phyloP scores from a whole-genome alignment of 306 rosid genomes.

The Cicer pinnatifidum region DNA sequence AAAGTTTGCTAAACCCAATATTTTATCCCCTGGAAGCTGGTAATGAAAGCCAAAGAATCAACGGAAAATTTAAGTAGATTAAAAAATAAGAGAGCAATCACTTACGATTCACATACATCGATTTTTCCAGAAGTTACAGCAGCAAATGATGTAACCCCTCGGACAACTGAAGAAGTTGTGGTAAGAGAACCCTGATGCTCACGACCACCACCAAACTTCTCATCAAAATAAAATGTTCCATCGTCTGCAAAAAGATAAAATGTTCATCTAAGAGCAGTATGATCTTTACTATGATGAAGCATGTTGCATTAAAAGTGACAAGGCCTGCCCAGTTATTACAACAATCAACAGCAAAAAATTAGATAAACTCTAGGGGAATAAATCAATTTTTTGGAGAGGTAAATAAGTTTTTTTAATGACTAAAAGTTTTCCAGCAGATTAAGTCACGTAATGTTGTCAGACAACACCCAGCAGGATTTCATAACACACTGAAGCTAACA shows the following conservation, averaged over 20 bases:
- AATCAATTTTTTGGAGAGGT: neutral
- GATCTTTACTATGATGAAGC: slow-evolving; percentile 25
- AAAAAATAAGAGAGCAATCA: slow-evolving; percentile 8
- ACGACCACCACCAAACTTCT: slow-evolving; percentile 70
- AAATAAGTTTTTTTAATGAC: slow-evolving; percentile 11
- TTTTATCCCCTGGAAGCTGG: slow-evolving; percentile 81
- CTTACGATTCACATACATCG: slow-evolving; percentile 61
- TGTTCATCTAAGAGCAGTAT: slow-evolving; percentile 30
- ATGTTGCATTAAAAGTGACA: slow-evolving; percentile 5
- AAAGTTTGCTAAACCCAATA: slow-evolving; percentile 90
- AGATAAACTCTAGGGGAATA: neutral
- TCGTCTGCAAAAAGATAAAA: slow-evolving; percentile 63
- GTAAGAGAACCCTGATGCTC: slow-evolving; percentile 81
- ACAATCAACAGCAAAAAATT: slow-evolving; percentile 1
- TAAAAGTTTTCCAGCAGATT: slow-evolving; percentile 21
- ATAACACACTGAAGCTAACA: slow-evolving; percentile 1
- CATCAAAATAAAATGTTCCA: slow-evolving; percentile 86
- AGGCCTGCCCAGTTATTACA: neutral
- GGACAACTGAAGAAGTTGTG: slow-evolving; percentile 89
- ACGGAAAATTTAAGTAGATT: slow-evolving; percentile 27
- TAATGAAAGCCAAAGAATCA: slow-evolving; percentile 51
- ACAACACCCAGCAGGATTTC: neutral
- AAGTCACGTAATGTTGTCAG: slow-evolving; percentile 6
- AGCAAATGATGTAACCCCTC: slow-evolving; percentile 79
- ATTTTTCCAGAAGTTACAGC: slow-evolving; percentile 69